Conservation (phyloP, 176 grass and related monocot genomes). For the Microstegium vimineum region DNA sequence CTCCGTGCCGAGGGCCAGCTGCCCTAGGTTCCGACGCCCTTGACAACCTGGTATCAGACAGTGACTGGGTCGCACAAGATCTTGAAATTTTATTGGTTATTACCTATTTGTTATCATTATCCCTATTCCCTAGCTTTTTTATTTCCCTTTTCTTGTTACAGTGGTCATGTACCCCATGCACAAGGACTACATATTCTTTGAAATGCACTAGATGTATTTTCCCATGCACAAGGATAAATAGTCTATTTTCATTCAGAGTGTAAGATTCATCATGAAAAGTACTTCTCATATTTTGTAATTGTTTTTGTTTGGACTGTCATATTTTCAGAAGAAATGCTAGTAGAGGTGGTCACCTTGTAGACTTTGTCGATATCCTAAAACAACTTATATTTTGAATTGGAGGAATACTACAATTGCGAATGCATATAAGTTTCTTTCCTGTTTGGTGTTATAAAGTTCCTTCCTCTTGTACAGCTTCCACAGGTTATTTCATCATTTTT, state of each 20-base stretch:
- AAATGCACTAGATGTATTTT: not conserved
- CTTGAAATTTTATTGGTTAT: not conserved
- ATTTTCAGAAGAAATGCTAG: not conserved
- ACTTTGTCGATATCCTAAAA: not conserved
- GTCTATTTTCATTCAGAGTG: not conserved
- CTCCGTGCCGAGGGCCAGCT: too few species aligned
- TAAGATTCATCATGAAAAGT: not conserved
- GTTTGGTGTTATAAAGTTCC: slow-evolving; percentile 7
- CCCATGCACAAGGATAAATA: not conserved
- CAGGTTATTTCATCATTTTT: slow-evolving; percentile 53
- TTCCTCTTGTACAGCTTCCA: slow-evolving; percentile 44
- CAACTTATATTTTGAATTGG: not conserved
- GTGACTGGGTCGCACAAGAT: not conserved
- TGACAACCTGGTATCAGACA: not conserved
- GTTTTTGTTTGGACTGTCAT: not conserved
- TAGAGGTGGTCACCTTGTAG: not conserved
- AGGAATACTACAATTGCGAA: not conserved
- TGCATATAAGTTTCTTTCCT: slow-evolving; percentile 3
- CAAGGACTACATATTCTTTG: not conserved
- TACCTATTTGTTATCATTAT: not conserved
- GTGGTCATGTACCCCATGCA: not conserved
- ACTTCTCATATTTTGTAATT: not conserved
- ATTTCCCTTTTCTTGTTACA: not conserved
- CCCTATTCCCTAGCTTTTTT: not conserved
- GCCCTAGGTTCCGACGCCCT: too few species aligned